A percentile compares a stretch with the other conserved stretches of the same genome.
These are phyloP conservation scores for Solanum bulbocastanum DNA, from an alignment of 257 asterid genomes.

Conservation along the genomic window DNA sequence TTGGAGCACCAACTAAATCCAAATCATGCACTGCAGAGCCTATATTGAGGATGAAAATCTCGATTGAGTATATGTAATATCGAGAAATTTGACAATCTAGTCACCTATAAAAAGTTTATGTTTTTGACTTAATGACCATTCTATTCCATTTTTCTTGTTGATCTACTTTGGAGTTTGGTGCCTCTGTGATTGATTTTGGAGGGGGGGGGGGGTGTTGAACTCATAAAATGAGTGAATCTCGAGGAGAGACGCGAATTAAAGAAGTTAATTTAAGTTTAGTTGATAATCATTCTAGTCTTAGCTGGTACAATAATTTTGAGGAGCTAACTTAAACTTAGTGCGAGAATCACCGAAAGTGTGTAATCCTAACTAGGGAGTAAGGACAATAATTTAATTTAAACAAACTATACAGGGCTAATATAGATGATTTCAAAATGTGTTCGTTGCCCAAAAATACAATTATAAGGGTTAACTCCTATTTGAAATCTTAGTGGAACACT, in stretches of 20 bases:
- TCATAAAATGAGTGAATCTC: too few relatives aligned
- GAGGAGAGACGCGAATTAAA: too few relatives aligned
- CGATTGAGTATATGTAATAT: background rate
- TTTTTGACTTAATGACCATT: background rate
- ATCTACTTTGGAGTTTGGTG: background rate
- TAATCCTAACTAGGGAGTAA: background rate
- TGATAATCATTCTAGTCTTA: too few relatives aligned
- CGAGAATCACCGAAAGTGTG: background rate
- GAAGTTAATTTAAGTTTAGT: too few relatives aligned
- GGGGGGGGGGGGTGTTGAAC: too few relatives aligned
- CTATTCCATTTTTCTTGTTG: background rate
- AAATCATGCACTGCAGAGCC: background rate
- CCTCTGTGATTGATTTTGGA: background rate
- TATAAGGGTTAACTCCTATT: background rate
- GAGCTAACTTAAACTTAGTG: background rate
- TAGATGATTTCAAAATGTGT: background rate
- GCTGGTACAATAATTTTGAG: too few relatives aligned
- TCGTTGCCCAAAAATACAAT: background rate
- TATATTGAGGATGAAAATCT: too few relatives aligned
- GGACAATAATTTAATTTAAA: background rate
- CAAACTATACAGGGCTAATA: background rate
- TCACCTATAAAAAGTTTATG: background rate
- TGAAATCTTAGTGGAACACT: background rate
- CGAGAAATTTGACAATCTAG: background rate
- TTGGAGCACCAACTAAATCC: background rate